Conservation (phyloP, 2,329 filamentous ascomycete species). For the Trichoderma citrinoviride region DNA sequence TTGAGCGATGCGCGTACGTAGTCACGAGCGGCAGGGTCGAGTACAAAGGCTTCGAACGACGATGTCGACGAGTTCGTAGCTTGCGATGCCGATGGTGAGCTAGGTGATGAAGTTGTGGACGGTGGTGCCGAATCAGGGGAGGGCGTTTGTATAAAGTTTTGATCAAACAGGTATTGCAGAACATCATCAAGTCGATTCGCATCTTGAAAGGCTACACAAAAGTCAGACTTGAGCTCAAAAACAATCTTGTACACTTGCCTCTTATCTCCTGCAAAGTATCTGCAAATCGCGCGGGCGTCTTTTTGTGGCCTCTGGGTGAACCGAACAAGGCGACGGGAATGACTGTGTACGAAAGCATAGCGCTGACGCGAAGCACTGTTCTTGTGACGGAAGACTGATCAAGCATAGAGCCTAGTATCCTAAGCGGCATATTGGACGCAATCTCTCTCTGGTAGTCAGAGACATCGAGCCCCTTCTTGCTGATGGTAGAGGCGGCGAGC, state of each 20-base stretch:
- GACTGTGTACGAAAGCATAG: conserved; percentile 28
- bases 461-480: conserved; percentile 24
- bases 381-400: conserved; percentile 29
- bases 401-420: conserved; percentile 26
- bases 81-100: conserved; percentile 24
- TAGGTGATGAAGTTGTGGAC: conserved; percentile 24
- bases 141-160: conserved; percentile 29
- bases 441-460: conserved; percentile 24
- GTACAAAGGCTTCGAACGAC: conserved; percentile 27
- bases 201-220: conserved; percentile 24
- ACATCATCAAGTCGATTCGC: conserved; percentile 26
- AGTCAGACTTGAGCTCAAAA: not conserved
- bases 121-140: conserved; percentile 22
- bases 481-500: conserved; percentile 27
- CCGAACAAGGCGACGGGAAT: conserved; percentile 28
- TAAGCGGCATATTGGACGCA: conserved; percentile 20
- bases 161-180: conserved; percentile 29
- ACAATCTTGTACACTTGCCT: conserved; percentile 6
- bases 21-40: conserved; percentile 27
- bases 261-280: conserved; percentile 24
- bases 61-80: conserved; percentile 20
- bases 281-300: conserved; percentile 22
- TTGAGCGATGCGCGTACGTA: conserved; percentile 27
- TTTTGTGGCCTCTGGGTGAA: conserved; percentile 13
- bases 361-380: conserved; percentile 28